phyloP scores from a whole-genome alignment of 208 protist genomes.

The Acanthamoeba lenticulata region DNA sequence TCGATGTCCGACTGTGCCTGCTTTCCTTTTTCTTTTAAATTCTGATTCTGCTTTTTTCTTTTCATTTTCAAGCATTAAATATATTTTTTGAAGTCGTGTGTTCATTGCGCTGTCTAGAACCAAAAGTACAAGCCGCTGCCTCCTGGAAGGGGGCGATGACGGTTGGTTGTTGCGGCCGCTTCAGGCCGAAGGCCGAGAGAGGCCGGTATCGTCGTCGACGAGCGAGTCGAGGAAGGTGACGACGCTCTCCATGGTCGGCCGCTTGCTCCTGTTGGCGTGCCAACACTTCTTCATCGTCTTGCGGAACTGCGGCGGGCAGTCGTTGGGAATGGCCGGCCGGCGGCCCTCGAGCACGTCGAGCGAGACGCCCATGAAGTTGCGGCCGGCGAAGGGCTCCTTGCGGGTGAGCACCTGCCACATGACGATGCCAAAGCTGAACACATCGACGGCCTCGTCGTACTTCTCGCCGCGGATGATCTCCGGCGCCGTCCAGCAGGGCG shows the following conservation, averaged over 20 bases:
- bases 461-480: slow-evolving; percentile 17
- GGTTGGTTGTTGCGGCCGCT: too few relatives aligned
- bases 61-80: too few relatives aligned
- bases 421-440: background rate
- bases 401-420: background rate
- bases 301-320: background rate
- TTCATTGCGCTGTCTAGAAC: too few relatives aligned
- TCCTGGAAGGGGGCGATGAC: background rate
- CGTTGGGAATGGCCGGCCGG: background rate
- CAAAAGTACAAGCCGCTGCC: too few relatives aligned
- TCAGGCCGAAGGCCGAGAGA: too few relatives aligned
- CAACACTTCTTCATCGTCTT: slow-evolving; percentile 13
- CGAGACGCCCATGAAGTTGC: slow-evolving; percentile 39
- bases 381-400: background rate
- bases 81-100: too few relatives aligned
- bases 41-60: too few relatives aligned
- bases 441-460: background rate
- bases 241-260: background rate
- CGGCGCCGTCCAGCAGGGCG: slow-evolving; percentile 19
- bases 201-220: background rate
- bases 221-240: background rate
- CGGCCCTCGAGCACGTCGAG: slow-evolving; percentile 14
- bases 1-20: too few relatives aligned
- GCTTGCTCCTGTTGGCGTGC: background rate
- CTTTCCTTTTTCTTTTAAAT: too few relatives aligned